phyloP scores from a whole-genome alignment of 2,329 filamentous ascomycete genomes.

The Sclerotinia sclerotiorum region DNA sequence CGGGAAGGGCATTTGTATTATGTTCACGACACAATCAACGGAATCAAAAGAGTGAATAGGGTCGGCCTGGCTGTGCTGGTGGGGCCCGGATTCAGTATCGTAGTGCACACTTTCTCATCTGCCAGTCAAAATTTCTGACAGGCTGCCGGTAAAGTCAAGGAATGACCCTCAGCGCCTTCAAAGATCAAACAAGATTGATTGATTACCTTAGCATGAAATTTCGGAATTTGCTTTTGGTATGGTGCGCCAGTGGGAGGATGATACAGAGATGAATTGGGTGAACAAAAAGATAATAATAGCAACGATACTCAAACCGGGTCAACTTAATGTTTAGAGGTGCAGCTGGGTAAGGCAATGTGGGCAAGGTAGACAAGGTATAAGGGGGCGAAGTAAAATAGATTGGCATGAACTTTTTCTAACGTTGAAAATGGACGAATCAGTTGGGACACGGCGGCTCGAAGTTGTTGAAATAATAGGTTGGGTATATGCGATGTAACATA shows the following conservation, averaged over 20 bases:
- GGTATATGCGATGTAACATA: conserved; percentile 24
- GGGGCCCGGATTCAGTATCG: conserved; percentile 13
- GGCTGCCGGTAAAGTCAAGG: conserved; percentile 18
- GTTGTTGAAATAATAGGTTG: conserved; percentile 16
- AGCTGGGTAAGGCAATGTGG: conserved; percentile 9
- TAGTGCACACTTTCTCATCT: conserved; percentile 10
- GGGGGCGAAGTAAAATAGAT: conserved; percentile 21
- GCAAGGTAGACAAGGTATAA: conserved; percentile 14
- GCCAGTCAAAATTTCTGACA: conserved; percentile 20
- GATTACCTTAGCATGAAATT: conserved; percentile 14
- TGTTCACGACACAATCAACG: conserved; percentile 19
- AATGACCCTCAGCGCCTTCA: conserved; percentile 13
- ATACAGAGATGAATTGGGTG: background rate
- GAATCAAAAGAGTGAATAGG: conserved; percentile 18
- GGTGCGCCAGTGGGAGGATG: conserved; percentile 8
- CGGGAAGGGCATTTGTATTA: conserved; percentile 39
- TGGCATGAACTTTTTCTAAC: conserved; percentile 15
- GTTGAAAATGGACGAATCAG: conserved; percentile 6
- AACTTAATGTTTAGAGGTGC: conserved; percentile 21
- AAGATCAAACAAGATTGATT: conserved; percentile 18
- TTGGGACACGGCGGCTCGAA: conserved; percentile 4
- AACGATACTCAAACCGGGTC: conserved; percentile 17
- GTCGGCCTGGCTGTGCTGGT: conserved; percentile 25
- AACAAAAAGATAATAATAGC: conserved; percentile 24
- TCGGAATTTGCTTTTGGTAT: conserved; percentile 7